Conservation (phyloP, 1,284 basidiomycete genomes). For the Rhodotorula sp. region DNA sequence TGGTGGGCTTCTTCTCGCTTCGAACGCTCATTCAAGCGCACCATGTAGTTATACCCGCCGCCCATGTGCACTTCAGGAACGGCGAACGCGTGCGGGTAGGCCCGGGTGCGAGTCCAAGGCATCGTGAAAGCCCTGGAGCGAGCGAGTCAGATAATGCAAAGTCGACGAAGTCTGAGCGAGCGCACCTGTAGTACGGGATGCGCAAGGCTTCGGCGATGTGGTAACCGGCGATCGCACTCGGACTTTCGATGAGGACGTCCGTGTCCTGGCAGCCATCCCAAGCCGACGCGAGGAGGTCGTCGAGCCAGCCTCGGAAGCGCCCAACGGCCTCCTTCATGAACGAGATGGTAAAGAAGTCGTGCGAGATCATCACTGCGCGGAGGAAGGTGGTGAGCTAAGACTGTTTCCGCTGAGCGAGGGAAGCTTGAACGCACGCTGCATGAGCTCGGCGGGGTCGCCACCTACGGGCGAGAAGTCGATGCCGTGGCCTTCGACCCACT, state of each 20-base stretch:
- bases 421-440: constrained; percentile 47
- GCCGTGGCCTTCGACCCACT: constrained; percentile 86
- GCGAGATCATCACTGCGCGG: constrained; percentile 75
- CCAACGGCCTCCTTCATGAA: constrained; percentile 86
- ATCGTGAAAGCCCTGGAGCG: constrained; percentile 64
- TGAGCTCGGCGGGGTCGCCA: constrained; percentile 91
- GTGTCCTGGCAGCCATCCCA: constrained; percentile 95
- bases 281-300: constrained; percentile 86
- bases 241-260: constrained; percentile 90
- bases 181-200: constrained; percentile 89
- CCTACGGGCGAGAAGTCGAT: constrained; percentile 92
- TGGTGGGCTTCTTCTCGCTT: no score
- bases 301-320: constrained; percentile 88
- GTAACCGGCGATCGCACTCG: constrained; percentile 97
- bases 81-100: constrained; percentile 96
- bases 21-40: no score
- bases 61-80: constrained; percentile 95
- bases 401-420: constrained; percentile 57
- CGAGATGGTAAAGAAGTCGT: constrained; percentile 91
- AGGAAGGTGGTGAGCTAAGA: background rate
- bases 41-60: constrained; percentile 97
- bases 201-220: constrained; percentile 92
- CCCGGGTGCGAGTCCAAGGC: constrained; percentile 67
- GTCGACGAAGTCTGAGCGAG: background rate
- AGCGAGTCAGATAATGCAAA: background rate